phyloP scores from a whole-genome alignment of 129 eudicot genomes.

The Sambucus nigra region DNA sequence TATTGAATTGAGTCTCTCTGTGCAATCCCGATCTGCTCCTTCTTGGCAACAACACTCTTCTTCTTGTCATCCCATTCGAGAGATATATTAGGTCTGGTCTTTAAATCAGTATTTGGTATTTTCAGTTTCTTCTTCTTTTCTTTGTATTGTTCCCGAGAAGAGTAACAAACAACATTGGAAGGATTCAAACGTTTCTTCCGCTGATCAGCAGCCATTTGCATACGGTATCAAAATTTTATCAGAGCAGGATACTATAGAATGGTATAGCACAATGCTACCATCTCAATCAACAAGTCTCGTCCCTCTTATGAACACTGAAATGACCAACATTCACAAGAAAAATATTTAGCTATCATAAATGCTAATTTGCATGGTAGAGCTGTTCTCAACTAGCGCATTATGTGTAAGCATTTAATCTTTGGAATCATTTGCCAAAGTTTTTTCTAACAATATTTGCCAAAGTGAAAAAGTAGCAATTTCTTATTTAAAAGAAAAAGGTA shows the following conservation, averaged over 20 bases:
- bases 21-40: conserved; percentile 73
- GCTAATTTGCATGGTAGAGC: not conserved
- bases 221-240: conserved; percentile 5
- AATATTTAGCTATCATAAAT: conserved; percentile 1
- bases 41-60: conserved; percentile 65
- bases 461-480: too few relatives aligned
- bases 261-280: conserved; percentile 13
- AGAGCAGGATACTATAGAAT: conserved; percentile 12
- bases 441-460: too few relatives aligned
- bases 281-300: conserved; percentile 13
- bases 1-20: conserved; percentile 48
- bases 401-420: not conserved
- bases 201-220: conserved; percentile 84
- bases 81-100: conserved; percentile 40
- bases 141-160: conserved; percentile 34
- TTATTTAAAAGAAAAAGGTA: too few relatives aligned
- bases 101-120: conserved; percentile 32
- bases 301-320: conserved; percentile 23
- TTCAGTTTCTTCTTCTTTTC: conserved; percentile 46
- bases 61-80: conserved; percentile 83
- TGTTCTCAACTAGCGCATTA: not conserved
- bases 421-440: not conserved
- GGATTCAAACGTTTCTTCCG: conserved; percentile 38
- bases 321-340: conserved; percentile 1
- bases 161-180: conserved; percentile 28